Evolutionary conservation across 2,329 filamentous ascomycete genomes (phyloP).

Genomic region (Ascochyta viciae-villosae): DNA sequence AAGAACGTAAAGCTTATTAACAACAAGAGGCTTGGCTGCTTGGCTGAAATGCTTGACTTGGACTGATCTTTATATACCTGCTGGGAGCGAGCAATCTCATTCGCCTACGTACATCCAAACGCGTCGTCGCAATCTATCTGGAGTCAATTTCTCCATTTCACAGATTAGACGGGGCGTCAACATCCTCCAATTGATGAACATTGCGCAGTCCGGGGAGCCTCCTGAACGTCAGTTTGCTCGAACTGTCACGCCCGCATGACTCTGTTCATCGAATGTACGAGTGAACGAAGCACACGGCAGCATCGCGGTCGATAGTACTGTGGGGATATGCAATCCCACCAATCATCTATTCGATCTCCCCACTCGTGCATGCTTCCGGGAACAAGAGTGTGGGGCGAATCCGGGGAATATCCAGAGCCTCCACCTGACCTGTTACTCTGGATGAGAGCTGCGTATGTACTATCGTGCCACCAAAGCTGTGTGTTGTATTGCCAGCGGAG

Average conservation of each 20-base stretch:
- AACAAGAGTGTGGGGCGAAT: constrained; percentile 1
- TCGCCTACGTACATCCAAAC: neutral
- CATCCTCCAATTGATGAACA: constrained; percentile 13
- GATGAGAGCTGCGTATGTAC: too few relatives aligned
- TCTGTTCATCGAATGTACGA: neutral
- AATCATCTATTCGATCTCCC: constrained; percentile 9
- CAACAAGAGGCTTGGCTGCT: constrained; percentile 19
- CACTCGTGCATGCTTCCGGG: neutral
- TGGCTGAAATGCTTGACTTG: constrained; percentile 23
- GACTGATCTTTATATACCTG: constrained; percentile 14
- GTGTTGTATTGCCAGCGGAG: too few relatives aligned
- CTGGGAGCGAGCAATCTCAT: neutral
- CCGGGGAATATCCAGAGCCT: neutral
- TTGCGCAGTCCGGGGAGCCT: neutral
- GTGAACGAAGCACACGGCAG: neutral
- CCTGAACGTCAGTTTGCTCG: neutral
- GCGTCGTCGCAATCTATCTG: constrained; percentile 11
- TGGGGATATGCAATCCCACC: constrained; percentile 13
- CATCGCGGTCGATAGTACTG: neutral
- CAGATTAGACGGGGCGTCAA: constrained; percentile 5
- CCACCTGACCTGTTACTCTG: neutral
- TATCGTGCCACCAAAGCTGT: too few relatives aligned
- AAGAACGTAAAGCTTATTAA: constrained; percentile 7
- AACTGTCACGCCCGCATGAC: neutral
- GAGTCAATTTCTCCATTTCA: constrained; percentile 1